Conservation (phyloP, 2,329 filamentous ascomycete species). For the Cladophialophora exuberans region DNA sequence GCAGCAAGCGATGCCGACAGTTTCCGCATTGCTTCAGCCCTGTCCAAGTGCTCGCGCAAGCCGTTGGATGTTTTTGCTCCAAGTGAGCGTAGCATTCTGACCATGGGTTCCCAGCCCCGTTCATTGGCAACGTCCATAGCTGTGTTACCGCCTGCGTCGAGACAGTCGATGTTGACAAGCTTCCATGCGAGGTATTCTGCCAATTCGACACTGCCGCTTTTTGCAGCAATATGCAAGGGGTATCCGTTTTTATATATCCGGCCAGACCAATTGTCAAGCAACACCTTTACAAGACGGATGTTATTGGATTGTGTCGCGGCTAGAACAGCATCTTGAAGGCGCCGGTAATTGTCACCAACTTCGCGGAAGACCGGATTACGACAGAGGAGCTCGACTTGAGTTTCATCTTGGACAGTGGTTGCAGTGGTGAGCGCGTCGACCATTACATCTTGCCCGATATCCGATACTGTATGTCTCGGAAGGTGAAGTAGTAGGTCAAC, state of each 20-base stretch:
- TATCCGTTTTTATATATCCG: not conserved
- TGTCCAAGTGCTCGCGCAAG: not conserved
- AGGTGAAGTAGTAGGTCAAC: not conserved
- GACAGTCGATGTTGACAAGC: not conserved
- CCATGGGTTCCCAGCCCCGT: not conserved
- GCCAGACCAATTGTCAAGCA: not conserved
- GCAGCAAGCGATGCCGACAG: not conserved
- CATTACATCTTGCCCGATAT: not conserved
- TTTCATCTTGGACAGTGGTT: not conserved
- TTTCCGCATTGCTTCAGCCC: not conserved
- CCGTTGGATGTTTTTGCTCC: not conserved
- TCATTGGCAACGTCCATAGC: not conserved
- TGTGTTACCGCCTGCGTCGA: not conserved
- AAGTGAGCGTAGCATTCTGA: not conserved
- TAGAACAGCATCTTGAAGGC: not conserved
- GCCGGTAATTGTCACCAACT: not conserved
- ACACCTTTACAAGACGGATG: not conserved
- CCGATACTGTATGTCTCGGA: not conserved
- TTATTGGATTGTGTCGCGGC: not conserved
- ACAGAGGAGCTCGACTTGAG: not conserved
- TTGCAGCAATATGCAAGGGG: not conserved
- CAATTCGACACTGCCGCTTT: not conserved
- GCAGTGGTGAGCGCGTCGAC: not conserved
- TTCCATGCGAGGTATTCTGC: not conserved
- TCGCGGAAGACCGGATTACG: not conserved